Base-by-base conservation (phyloP, 106 monocot species). In the Dendrobium chrysotoxum region DNA sequence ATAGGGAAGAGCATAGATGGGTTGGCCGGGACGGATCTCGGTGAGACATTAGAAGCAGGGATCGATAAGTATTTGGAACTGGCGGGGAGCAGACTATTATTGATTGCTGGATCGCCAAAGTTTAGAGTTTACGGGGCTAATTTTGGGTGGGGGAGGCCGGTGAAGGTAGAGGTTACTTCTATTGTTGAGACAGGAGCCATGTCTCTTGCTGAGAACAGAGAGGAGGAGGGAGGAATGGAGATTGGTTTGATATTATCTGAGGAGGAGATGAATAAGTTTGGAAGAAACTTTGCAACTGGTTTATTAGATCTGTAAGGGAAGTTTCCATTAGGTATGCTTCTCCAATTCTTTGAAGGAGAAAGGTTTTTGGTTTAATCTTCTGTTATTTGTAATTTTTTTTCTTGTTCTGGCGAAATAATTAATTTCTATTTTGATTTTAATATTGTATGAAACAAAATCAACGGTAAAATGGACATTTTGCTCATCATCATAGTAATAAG, bases 121-220 rank as follows among this genome's bases (percentile, higher is more conserved):
- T 58, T 82, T 42, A 13, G 28, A 66, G 77, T 82, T 26, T 82
- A 82, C 42, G 83, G 79, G 78, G 20, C 55, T 25, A 78, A 83
- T 41, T 83, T 82, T 40, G 83, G 83, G 53, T 83, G 78, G 78
- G 83, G 83, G 25, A 54, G 39, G 28, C 83, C 83, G 55, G 42
- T 30, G 46, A 50, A 78, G 72, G 39, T 78, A 15, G 83, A 83
- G 72, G 4, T 67, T 25, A 78, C 72, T 2, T 83, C 83, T 2
- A 79, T 79, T 53, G 28, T 54, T n/a, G 18, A 8, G 2, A 72
- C 50, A 4, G 83, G 83, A 31, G 76, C 76, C 17, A 38, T 83
- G 2, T 78, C 47, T 3, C 30, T 83, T 16, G 73, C 77, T 4
- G 78, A 28, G 26, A 78, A 78, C 70, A 57, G 50, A 30, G 78